phyloP scores from a whole-genome alignment of 1,284 basidiomycete genomes.

The Ustilago vetiveriae region DNA sequence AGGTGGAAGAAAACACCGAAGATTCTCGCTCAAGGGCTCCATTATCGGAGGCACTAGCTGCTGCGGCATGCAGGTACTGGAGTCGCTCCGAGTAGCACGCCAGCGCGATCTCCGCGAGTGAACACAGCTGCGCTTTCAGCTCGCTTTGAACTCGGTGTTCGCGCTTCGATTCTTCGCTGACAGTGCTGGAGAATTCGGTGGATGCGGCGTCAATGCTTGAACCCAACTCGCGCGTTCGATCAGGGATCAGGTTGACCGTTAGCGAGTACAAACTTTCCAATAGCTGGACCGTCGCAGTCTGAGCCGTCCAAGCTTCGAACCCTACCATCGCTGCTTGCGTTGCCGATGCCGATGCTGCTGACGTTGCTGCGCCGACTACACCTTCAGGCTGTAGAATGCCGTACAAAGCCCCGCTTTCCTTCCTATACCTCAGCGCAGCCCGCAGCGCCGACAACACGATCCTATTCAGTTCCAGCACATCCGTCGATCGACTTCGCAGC shows the following conservation, averaged over 20 bases:
- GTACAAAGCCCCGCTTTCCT: constrained; percentile 78
- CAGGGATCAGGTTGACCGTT: constrained; percentile 71
- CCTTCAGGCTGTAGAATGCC: constrained; percentile 71
- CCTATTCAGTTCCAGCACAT: constrained; percentile 74
- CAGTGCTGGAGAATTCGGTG: constrained; percentile 36
- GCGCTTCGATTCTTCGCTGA: constrained; percentile 54
- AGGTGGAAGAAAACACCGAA: constrained; percentile 74
- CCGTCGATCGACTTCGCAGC: constrained; percentile 16
- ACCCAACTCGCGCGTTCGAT: constrained; percentile 70
- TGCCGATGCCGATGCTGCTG: not conserved
- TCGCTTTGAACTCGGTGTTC: constrained; percentile 62
- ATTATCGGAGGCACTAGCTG: constrained; percentile 3
- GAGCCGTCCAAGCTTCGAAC: constrained; percentile 83
- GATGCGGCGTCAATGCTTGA: constrained; percentile 67
- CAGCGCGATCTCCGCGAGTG: constrained; percentile 71
- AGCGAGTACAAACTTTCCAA: constrained; percentile 78
- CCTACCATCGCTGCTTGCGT: constrained; percentile 70
- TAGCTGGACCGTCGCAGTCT: constrained; percentile 75
- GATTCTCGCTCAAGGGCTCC: constrained; percentile 69
- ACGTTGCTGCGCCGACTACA: not conserved
- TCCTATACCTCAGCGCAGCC: constrained; percentile 79
- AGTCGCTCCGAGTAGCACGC: constrained; percentile 67
- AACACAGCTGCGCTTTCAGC: constrained; percentile 75
- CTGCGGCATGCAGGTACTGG: constrained; percentile 60
- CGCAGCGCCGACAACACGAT: constrained; percentile 76